Evolutionary conservation across 2,329 filamentous ascomycete genomes (phyloP), one percentile per base, ranked within the genome.

Genomic region (Rhynchosporium graminicola): DNA sequence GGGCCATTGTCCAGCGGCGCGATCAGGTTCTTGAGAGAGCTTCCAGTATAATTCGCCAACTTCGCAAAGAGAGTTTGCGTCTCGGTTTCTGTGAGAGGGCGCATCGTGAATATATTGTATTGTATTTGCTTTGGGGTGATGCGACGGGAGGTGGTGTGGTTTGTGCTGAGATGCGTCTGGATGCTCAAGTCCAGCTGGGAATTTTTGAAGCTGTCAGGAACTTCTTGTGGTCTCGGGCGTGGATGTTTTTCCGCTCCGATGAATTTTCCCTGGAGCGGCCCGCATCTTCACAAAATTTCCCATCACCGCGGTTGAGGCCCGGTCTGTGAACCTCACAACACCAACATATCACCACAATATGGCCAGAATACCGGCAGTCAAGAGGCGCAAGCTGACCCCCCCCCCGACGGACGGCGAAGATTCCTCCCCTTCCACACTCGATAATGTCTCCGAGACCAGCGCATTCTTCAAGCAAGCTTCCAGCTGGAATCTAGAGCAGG

Each of bases 41-140:
- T 86, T 69, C 93, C 92, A 29, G 91, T 95, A 81, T 98, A 99
- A 77, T 92, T 91, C 63, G 95, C 95, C 46, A 99, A 86, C 81
- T 98, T 97, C 70, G 88, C 85, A 77, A 97, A 96, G 71, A 97
- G 86, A 1, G 89, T 90, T 76, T 90, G 86, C 63, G 88, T 90
- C 78, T 92, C 89, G 73, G 81, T 77, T 76, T 92, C 92, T 61
- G 92, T 95, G 69, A 97, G 85, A 58, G 89, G 85, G 61, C 92
- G 86, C 91, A 96, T 96, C 7, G 65, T 71, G 63, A 36, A 40
- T 52, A 28, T 58, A 26, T 9, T 59, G 31, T 51, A 48, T 65
- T 46, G 33, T 36, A 36, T 36, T 36, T 5, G 33, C 6, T 5
- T 6, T 36, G 1, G 33, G 33, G 2, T 36, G 1, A 36, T 36